Evolutionary conservation across 1,284 basidiomycete genomes (phyloP).

Genomic region (Leccinum huronense): DNA sequence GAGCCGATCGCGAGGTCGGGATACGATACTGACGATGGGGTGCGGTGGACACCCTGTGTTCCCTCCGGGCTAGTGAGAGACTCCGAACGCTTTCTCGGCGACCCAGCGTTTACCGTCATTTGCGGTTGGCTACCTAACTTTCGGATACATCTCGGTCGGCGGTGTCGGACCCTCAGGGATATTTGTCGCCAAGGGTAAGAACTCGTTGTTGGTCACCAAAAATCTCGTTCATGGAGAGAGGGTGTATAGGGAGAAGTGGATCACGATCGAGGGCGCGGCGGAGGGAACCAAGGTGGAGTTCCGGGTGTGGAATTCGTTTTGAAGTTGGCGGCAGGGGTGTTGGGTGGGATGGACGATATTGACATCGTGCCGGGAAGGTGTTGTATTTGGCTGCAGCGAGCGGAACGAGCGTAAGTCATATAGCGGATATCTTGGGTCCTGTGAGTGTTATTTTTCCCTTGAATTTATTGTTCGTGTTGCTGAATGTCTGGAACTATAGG

Average conservation of each 20-base stretch:
- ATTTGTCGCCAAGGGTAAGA: slow-evolving; percentile 94
- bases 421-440: slow-evolving; percentile 97
- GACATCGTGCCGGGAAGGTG: slow-evolving; percentile 93
- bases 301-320: slow-evolving; percentile 99
- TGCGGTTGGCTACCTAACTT: too few species aligned
- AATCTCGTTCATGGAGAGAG: slow-evolving; percentile 97
- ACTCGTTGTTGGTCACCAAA: slow-evolving; percentile 96
- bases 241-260: slow-evolving; percentile 98
- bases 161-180: slow-evolving; percentile 52
- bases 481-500: slow-evolving; percentile 45
- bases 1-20: slow-evolving; percentile 75
- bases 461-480: slow-evolving; percentile 4
- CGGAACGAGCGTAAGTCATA: slow-evolving; percentile 97
- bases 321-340: slow-evolving; percentile 97
- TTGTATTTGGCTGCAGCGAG: slow-evolving; percentile 97
- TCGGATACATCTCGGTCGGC: too few species aligned
- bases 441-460: slow-evolving; percentile 45
- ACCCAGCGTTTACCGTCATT: too few species aligned
- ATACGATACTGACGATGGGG: slow-evolving; percentile 61
- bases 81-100: too few species aligned
- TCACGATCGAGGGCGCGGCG: slow-evolving; percentile 75
- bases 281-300: slow-evolving; percentile 94
- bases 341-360: slow-evolving; percentile 94
- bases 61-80: slow-evolving; percentile 74
- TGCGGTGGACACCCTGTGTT: slow-evolving; percentile 76